These are phyloP conservation scores for Sequoia sempervirens DNA, from an alignment of 75 land plant species.

Conservation along the genomic window DNA sequence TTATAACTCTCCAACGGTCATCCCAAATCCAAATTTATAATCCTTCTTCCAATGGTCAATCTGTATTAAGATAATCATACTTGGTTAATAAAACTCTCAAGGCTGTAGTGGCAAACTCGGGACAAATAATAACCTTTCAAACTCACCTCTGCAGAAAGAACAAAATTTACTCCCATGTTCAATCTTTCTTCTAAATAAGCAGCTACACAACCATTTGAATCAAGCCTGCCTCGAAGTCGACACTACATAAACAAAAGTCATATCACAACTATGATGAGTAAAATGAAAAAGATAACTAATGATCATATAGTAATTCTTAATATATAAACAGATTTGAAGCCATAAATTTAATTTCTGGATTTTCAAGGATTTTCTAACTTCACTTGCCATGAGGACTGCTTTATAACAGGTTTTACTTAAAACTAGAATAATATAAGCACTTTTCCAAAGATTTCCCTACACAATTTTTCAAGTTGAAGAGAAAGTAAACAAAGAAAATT, in stretches of 20 bases:
- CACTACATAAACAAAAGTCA: constrained; percentile 44
- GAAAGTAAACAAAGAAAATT: background rate
- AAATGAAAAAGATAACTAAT: background rate
- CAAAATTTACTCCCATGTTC: constrained; percentile 86
- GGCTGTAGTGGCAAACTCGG: background rate
- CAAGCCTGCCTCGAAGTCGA: constrained; percentile 85
- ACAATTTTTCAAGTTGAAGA: background rate
- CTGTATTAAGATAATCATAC: constrained; percentile 45
- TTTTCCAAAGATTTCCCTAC: background rate
- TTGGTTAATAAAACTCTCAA: background rate
- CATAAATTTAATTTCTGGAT: background rate
- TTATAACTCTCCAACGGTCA: constrained; percentile 79
- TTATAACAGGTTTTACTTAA: background rate
- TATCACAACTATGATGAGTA: background rate
- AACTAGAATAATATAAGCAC: background rate
- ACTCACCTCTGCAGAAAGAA: constrained; percentile 91
- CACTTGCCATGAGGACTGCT: background rate
- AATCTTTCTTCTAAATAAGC: constrained; percentile 84
- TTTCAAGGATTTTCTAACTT: background rate
- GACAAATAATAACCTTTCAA: background rate
- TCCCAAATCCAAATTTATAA: constrained; percentile 95
- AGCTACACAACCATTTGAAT: constrained; percentile 76
- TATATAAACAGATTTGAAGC: background rate
- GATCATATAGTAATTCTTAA: background rate
- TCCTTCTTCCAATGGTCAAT: constrained; percentile 95